These are phyloP conservation scores for Solanum ossicruentum DNA, from an alignment of 257 asterid species.

Conservation along the genomic window DNA sequence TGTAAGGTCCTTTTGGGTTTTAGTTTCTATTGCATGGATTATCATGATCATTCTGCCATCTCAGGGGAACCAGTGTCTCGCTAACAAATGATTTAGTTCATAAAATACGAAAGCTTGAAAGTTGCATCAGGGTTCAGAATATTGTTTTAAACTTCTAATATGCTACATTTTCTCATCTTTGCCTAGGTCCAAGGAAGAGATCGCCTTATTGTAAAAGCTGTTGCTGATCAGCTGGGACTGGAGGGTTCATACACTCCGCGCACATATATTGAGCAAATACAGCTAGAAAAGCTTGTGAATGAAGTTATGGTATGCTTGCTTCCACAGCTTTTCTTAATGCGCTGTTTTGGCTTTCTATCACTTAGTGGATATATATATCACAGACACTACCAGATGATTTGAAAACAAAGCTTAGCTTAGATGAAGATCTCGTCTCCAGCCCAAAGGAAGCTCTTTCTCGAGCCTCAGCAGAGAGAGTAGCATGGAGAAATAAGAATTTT, in stretches of 20 bases:
- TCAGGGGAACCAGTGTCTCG: neutral
- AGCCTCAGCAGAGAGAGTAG: constrained; percentile 57
- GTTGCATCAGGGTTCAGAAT: neutral
- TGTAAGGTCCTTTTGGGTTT: neutral
- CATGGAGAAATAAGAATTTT: constrained; percentile 42
- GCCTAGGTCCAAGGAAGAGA: constrained; percentile 92
- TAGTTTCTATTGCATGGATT: neutral
- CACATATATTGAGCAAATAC: constrained; percentile 95
- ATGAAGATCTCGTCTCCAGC: constrained; percentile 72
- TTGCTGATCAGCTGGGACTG: constrained; percentile 77
- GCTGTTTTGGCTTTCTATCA: neutral
- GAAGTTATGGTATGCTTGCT: constrained; percentile 77
- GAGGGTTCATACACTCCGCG: constrained; percentile 85
- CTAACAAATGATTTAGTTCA: neutral
- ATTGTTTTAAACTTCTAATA: neutral
- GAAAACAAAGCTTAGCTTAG: constrained; percentile 81
- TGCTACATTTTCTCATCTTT: neutral
- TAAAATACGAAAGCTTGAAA: neutral
- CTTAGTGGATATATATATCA: constrained; percentile 10
- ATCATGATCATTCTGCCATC: neutral
- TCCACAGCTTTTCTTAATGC: neutral
- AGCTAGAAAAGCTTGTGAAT: constrained; percentile 84
- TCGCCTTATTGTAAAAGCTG: constrained; percentile 43
- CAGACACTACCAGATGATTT: constrained; percentile 98
- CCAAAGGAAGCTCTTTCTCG: constrained; percentile 82